Evolutionary conservation across 345 rosid species (phyloP), one percentile per base, ranked within the genome.

Genomic region (Gossypium bickii): DNA sequence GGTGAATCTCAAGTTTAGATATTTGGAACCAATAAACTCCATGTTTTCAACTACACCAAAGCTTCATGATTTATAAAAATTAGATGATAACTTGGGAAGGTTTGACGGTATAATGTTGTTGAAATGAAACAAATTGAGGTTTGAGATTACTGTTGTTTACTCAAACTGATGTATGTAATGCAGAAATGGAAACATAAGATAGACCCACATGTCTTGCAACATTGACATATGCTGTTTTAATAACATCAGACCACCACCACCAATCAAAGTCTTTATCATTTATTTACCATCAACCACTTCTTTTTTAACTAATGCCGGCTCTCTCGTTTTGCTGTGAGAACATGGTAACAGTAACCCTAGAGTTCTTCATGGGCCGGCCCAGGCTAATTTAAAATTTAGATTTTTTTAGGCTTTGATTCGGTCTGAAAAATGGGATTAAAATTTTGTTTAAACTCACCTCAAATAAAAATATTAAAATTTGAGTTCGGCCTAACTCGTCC

Each of bases 401-500:
- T 4, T 34, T 4, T 3, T 34, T 34, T 34, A 5, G 1, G 1
- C 1, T 5, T 0, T 34, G 1, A 5, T 34, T 34, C 1, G 2
- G 0, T 5, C 0, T 34, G 7, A 5, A 34, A 34, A 34, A 34
- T 4, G 6, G 0, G 6, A 4, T 34, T 34, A 34, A 34, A 4
- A 4, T 34, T 4, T 34, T 34, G 0, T 0, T 34, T 0, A 34
- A 4, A 34, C 1, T 34, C 1, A 1, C 4, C 0, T 34, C 1
- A 34, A 6, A 34, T 34, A 4, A 34, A 34, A 34, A 34, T 0
- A 1, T 0, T 34, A 34, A 34, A 34, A 34, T 5, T 34, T 34
- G 0, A 5, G 7, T 1, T 34, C 0, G 7, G 0, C 1, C 0
- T 1, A 34, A 34, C 1, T 0, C 0, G 1, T 0, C 0, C 7